Evolutionary conservation across 2,329 filamentous ascomycete genomes (phyloP), one percentile per base, ranked within the genome.

Genomic region (Pezicula rhizophila): DNA sequence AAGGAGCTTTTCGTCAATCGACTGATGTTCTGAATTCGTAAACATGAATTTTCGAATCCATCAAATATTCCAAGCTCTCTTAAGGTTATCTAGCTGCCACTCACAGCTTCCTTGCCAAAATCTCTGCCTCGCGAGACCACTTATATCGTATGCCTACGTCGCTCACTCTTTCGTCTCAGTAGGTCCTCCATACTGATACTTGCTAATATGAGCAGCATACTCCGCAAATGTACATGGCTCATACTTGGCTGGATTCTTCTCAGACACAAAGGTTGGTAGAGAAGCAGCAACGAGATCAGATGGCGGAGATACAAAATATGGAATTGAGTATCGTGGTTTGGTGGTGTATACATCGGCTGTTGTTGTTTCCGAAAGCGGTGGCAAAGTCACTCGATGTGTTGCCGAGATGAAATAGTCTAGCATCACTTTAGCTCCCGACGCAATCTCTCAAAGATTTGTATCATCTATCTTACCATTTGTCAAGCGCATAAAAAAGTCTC

Each of bases 391-490:
- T 8, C 87, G 78, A 66, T 92, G 88, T 39, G 87, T 91, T 2
- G 88, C 92, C 53, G 82, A 79, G 50, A 83, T 79, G 64, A 87
- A 91, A 4, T 91, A 87, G 33, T 88, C 38, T 40, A 17, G 17
- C 10, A 40, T 31, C 11, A 40, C 4, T 18, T 40, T 20, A 12
- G 15, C 23, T 38, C 17, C n/a, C 7, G 8, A 15, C 17, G 14
- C 15, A n/a, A n/a, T 7, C 15, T 40, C 23, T 17, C 10, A 40
- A 40, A 8, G 6, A 12, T 31, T 10, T 39, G 37, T 5, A 39
- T 11, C 20, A 7, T 26, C 5, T 8, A 3, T 43, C 10, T 14
- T 43, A 43, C 26, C 41, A 12, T 43, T 43, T 26, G 23, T 43
- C 12, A 26, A 28, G 20, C 41, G 41, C 41, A 28, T 26, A 5